A percentile compares a stretch with the other conserved stretches of the same genome.
These are phyloP conservation scores for Cylindrotheca closterium DNA, from an alignment of 108 stramenopile species.

Conservation along the genomic window DNA sequence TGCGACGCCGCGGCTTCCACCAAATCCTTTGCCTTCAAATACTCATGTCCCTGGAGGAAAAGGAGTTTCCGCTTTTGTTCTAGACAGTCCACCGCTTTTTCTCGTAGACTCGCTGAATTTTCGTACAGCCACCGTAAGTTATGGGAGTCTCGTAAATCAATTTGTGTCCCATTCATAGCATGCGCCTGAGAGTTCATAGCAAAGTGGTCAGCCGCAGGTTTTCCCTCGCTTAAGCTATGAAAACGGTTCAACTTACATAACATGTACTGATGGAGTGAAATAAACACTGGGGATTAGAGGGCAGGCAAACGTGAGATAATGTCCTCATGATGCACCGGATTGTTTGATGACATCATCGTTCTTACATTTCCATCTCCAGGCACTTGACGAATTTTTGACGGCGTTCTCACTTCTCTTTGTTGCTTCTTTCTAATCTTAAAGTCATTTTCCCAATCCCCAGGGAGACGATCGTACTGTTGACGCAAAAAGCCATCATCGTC, in stretches of 20 bases:
- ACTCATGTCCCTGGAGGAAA: constrained; percentile 87
- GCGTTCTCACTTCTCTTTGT: constrained; percentile 7
- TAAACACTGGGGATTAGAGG: constrained; percentile 62
- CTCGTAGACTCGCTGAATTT: constrained; percentile 39
- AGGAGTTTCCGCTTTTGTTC: constrained; percentile 33
- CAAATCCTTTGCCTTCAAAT: constrained; percentile 64
- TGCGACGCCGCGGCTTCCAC: constrained; percentile 78
- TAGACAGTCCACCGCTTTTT: constrained; percentile 56
- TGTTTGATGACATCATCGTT: too few species aligned
- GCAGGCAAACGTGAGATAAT: too few species aligned
- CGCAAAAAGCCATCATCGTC: constrained; percentile 67
- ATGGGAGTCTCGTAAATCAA: constrained; percentile 35
- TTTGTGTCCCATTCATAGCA: constrained; percentile 53
- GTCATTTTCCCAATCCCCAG: constrained; percentile 75
- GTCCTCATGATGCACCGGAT: too few species aligned
- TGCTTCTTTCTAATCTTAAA: constrained; percentile 16
- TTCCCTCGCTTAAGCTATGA: too few species aligned
- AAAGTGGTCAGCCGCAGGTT: too few species aligned
- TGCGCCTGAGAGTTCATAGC: constrained; percentile 22
- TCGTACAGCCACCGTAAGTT: constrained; percentile 44
- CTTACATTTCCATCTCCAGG: constrained; percentile 86
- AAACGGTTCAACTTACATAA: constrained; percentile 1
- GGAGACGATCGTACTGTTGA: constrained; percentile 45
- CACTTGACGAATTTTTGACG: constrained; percentile 79
- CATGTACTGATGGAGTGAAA: constrained; percentile 67